Evolutionary conservation across 441 rosid species (phyloP), one percentile per base, ranked within the genome.

Genomic region (Erodium texanum): DNA sequence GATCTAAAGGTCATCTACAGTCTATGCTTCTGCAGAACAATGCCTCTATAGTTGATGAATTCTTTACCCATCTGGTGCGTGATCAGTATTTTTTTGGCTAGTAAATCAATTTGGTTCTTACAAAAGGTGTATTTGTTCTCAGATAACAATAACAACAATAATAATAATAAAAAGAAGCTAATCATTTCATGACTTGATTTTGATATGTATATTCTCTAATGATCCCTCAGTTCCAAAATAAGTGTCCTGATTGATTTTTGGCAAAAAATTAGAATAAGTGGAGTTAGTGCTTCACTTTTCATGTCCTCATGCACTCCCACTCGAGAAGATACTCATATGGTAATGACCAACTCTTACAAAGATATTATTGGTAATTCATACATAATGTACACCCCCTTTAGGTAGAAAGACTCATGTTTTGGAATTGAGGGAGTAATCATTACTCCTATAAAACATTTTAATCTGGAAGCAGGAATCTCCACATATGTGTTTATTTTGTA

Each of bases 1-100:
- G 85, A 80, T 92, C 98, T 73, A 95, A 84, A 86, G 77, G 90
- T 73, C 96, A 85, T 82, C 90, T 95, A 62, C 97, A 95, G 74
- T 87, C 95, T 19, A 85, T 89, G 95, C 93, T 95, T 68, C 72
- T 86, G 74, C 88, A 79, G 78, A 92, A 83, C 77, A 92, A 84
- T 74, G 87, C 89, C 20, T 74, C 88, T 76, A 62, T 85, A 50
- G 93, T 94, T 68, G 99, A 95, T 79, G 97, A 92, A 77, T 92
- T 95, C 76, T 90, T 80, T 77, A 73, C 78, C 67, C 85, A 88
- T 70, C 79, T 92, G 94, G 99, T 95, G 85, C 66, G 76, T 75
- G 52, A 18, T 65, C 19, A 65, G 5, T 24, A 65, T 65, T 16
- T 65, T 34, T 27, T 64, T 34, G 45, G 12, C 48, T 24, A 27